phyloP scores from a whole-genome alignment of 2,329 filamentous ascomycete genomes.

The Rutstroemia sp. region DNA sequence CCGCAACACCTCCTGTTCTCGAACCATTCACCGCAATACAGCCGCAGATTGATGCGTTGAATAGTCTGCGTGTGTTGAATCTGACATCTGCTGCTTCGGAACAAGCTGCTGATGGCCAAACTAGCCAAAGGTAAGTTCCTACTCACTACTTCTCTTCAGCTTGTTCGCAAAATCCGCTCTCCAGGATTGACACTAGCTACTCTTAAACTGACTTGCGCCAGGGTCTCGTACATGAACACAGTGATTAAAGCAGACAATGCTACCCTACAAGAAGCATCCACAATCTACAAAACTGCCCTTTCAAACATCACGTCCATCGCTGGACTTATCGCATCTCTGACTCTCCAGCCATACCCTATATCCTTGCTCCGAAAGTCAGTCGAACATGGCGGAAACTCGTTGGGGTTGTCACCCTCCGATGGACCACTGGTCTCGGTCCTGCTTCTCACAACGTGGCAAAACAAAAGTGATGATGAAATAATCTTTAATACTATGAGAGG shows the following conservation, averaged over 20 bases:
- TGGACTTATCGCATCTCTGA: conserved; percentile 1
- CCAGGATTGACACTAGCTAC: not conserved
- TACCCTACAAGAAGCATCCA: conserved; percentile 6
- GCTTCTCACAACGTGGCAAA: conserved; percentile 2
- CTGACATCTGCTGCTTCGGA: conserved; percentile 3
- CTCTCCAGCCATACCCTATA: conserved; percentile 7
- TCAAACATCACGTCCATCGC: not conserved
- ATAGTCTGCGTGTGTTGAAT: conserved; percentile 1
- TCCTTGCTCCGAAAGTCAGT: conserved; percentile 3
- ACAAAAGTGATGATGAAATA: conserved; percentile 5
- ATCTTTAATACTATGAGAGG: conserved; percentile 1
- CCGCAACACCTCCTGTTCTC: conserved; percentile 2
- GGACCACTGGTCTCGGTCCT: conserved; percentile 4
- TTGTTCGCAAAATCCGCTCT: not conserved
- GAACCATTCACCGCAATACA: conserved; percentile 5
- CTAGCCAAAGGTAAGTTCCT: not conserved
- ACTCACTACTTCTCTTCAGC: not conserved
- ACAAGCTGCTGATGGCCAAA: conserved; percentile 5
- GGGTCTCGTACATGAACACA: conserved; percentile 6
- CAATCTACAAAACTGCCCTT: conserved; percentile 5
- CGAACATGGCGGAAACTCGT: conserved; percentile 4
- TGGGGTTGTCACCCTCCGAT: conserved; percentile 1
- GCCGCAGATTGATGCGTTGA: conserved; percentile 4
- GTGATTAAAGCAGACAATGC: conserved; percentile 2
- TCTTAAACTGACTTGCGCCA: conserved; percentile 1